These are phyloP conservation scores for Ceratobasidium sp. DNA, from an alignment of 1,284 basidiomycete species.

Conservation along the genomic window DNA sequence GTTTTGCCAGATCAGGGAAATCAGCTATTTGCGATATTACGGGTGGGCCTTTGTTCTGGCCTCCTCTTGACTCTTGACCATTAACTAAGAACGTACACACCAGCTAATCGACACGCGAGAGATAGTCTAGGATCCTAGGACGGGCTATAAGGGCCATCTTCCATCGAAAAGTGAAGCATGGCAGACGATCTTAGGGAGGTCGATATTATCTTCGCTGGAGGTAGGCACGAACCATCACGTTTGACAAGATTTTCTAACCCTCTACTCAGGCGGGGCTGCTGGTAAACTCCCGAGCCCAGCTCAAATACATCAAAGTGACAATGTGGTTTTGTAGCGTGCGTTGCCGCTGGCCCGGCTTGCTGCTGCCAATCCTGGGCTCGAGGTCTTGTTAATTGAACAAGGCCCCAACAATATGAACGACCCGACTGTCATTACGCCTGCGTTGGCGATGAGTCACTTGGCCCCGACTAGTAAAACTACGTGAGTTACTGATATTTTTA, in stretches of 20 bases:
- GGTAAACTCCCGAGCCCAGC: background rate
- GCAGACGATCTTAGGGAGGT: conserved; percentile 17
- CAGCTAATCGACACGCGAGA: no score
- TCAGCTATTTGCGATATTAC: no score
- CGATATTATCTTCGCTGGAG: conserved; percentile 41
- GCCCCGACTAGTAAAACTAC: conserved; percentile 32
- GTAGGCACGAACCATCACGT: background rate
- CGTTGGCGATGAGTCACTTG: conserved; percentile 13
- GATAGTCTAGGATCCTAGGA: no score
- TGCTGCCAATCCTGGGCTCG: conserved; percentile 25
- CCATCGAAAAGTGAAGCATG: background rate
- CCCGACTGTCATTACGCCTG: conserved; percentile 26
- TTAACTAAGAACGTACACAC: no score
- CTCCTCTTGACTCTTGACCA: no score
- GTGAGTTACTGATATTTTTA: conserved; percentile 24
- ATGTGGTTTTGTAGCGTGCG: conserved; percentile 19
- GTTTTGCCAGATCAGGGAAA: no score
- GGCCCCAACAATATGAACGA: conserved; percentile 35
- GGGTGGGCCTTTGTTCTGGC: no score
- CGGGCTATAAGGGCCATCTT: no score
- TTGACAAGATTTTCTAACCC: no score
- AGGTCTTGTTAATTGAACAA: conserved; percentile 39
- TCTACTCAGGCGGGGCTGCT: conserved; percentile 27
- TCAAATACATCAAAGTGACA: no score
- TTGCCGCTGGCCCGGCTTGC: conserved; percentile 42